A percentile compares a stretch with the other conserved stretches of the same genome.
phyloP scores from a whole-genome alignment of 306 rosid genomes.

The Vicia faba region DNA sequence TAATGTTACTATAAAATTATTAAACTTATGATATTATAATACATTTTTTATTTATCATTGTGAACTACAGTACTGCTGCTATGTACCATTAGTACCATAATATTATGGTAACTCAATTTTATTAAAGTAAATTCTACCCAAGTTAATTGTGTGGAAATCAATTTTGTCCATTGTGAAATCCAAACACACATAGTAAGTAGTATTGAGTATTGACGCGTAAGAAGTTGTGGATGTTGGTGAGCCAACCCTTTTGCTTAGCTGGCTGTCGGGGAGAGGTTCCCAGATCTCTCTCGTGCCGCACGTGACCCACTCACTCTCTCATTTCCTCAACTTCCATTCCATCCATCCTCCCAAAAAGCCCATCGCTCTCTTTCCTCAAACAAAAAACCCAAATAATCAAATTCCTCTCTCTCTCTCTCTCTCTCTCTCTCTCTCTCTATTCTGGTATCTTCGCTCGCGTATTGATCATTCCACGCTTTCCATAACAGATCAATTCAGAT shows the following conservation, averaged over 20 bases:
- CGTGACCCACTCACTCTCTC: conserved; percentile 74
- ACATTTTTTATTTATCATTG: too few species aligned
- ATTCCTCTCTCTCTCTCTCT: conserved; percentile 37
- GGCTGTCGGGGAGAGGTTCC: conserved; percentile 96
- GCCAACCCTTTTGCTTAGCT: conserved; percentile 96
- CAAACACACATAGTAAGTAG: not conserved
- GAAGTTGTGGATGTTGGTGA: conserved; percentile 96
- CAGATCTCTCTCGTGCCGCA: conserved; percentile 63
- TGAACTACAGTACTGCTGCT: too few species aligned
- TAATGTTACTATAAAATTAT: too few species aligned
- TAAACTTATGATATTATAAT: too few species aligned
- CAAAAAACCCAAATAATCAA: conserved; percentile 49
- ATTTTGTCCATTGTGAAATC: too few species aligned
- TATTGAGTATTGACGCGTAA: conserved; percentile 62
- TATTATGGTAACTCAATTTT: too few species aligned
- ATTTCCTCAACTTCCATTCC: conserved; percentile 8
- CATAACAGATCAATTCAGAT: conserved; percentile 43
- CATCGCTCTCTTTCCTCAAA: conserved; percentile 53
- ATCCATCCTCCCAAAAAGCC: conserved; percentile 32
- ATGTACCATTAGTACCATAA: too few species aligned
- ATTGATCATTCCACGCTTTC: conserved; percentile 12
- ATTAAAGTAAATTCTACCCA: too few species aligned
- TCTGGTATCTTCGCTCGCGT: too few species aligned
- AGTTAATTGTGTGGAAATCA: too few species aligned
- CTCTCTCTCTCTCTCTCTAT: conserved; percentile 28